Base-by-base conservation (phyloP, 345 rosid genomes). In the Gynandropsis gynandra region DNA sequence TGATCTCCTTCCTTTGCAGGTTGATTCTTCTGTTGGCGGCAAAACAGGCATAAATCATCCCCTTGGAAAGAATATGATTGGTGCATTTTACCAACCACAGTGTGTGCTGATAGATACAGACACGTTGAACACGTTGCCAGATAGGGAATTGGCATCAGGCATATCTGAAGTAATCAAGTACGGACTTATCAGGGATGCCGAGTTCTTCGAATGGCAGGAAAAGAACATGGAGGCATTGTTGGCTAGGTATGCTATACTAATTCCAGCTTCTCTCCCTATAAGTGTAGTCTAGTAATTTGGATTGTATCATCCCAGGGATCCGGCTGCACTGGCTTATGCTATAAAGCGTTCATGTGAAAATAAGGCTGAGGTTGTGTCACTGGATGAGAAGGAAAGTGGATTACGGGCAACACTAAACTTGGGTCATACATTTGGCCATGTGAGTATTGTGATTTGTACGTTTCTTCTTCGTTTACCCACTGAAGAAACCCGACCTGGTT, bases 371-470 rank as follows among this genome's bases (percentile, higher is more conserved):
- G 95, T 92, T 58, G 98, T 92, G 34, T 92, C 98, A 55, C 80
- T 85, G 53, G 98, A 92, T 60, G 98, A 92, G 81, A 92, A 81
- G 64, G 98, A 92, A 74, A 71, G 95, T 57, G 94, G 97, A 65
- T 41, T 92, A 57, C 73, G 97, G 56, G 98, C 97, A 52, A 92
- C 98, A 31, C 61, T 92, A 61, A 92, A 92, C 69, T 69, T 92
- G 65, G 98, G 98, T 46, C 98, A 88, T 67, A 92, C 98, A 6
- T 87, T 92, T 78, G 98, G 97, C 64, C 98, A 88, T 78, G 98
- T 92, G 57, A 79, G 88, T 69, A 59, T 10, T 58, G 32, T 20
- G n/a, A 29, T 38, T 14, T 36, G 35, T 16, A 13, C 13, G 18
- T 15, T 10, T 31, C 32, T 59, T 53, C 32, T 15, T 42, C 9